Conservation (phyloP, 169 alveolate genomes). For the Theileria parva region DNA sequence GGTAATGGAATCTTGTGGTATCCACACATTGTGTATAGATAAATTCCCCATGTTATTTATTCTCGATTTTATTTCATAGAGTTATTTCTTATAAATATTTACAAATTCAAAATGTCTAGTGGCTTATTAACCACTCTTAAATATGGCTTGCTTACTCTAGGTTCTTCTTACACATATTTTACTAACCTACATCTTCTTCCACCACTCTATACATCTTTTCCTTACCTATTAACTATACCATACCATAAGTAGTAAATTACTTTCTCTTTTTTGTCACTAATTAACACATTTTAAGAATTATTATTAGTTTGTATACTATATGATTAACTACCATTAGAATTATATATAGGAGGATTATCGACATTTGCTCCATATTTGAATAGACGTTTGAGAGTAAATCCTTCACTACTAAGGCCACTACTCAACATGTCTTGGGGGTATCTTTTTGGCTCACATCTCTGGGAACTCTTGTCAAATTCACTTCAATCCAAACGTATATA, state of each 20-base stretch:
- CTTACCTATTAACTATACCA: no score
- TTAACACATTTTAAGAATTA: not conserved
- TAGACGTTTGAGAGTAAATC: slow-evolving; percentile 42
- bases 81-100: not conserved
- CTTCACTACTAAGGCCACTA: slow-evolving; percentile 64
- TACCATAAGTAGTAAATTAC: not conserved
- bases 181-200: not conserved
- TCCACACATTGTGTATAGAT: not conserved
- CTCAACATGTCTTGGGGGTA: slow-evolving; percentile 77
- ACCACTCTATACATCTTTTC: no score
- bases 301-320: no score
- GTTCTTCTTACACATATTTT: not conserved
- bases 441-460: slow-evolving; percentile 73
- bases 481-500: not conserved
- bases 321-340: not conserved
- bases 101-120: slow-evolving; percentile 21
- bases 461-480: slow-evolving; percentile 50
- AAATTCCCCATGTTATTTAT: not conserved
- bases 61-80: no score
- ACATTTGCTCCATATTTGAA: slow-evolving; percentile 58
- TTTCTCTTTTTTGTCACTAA: not conserved
- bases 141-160: slow-evolving; percentile 23
- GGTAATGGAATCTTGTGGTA: not conserved
- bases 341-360: slow-evolving; percentile 36
- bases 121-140: slow-evolving; percentile 11